phyloP scores from a whole-genome alignment of 2,329 filamentous ascomycete species.

The Pseudopyricularia javanii region DNA sequence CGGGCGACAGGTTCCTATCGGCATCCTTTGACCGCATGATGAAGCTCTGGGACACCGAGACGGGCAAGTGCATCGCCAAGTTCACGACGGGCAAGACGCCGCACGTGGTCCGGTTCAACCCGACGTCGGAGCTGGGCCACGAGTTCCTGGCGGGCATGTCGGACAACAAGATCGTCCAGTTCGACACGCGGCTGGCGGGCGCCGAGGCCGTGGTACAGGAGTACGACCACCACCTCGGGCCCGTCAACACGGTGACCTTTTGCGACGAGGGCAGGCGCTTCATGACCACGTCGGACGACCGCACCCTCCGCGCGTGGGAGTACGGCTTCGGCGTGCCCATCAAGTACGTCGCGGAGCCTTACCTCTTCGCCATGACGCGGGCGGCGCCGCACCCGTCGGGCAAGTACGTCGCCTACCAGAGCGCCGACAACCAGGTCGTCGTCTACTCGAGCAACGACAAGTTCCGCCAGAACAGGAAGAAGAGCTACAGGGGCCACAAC shows the following conservation, averaged over 20 bases:
- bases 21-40: slow-evolving; percentile 91
- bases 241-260: slow-evolving; percentile 95
- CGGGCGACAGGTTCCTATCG: slow-evolving; percentile 77
- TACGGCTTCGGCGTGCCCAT: slow-evolving; percentile 97
- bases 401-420: slow-evolving; percentile 91
- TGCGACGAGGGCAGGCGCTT: slow-evolving; percentile 80
- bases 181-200: slow-evolving; percentile 66
- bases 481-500: slow-evolving; percentile 91
- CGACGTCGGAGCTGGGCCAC: slow-evolving; percentile 59
- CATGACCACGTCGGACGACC: slow-evolving; percentile 96
- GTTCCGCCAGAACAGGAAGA: slow-evolving; percentile 95
- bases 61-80: slow-evolving; percentile 72
- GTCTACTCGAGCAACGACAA: slow-evolving; percentile 92
- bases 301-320: slow-evolving; percentile 92
- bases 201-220: slow-evolving; percentile 73
- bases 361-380: slow-evolving; percentile 94
- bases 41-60: slow-evolving; percentile 98
- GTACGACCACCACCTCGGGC: slow-evolving; percentile 96
- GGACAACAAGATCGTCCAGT: slow-evolving; percentile 98
- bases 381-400: slow-evolving; percentile 74
- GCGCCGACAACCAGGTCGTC: slow-evolving; percentile 88
- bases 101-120: slow-evolving; percentile 90
- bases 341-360: slow-evolving; percentile 93
- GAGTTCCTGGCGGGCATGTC: slow-evolving; percentile 96
- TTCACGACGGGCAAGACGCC: slow-evolving; percentile 93